Base-by-base conservation (phyloP, 257 asterid species). In the Jacaranda copaia region DNA sequence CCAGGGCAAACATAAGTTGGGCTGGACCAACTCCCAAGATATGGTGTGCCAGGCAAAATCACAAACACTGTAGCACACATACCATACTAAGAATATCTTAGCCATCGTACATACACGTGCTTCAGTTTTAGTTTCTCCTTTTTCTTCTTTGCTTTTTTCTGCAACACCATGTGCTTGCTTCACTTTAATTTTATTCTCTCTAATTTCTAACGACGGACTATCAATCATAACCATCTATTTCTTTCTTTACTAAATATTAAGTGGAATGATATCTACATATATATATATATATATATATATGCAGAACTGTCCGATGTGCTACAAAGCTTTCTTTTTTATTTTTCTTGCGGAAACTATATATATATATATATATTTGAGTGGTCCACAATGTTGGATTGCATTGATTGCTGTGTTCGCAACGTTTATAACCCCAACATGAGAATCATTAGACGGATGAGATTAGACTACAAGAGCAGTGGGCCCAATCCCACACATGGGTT, bases 401-500 rank as follows among this genome's bases (percentile, higher is more conserved):
- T 67, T 51, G 63, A 51, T 75, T 79, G 82, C 76, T 64, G 84
- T 68, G 74, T 66, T 53, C 20, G 63, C 66, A 72, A 40, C 49
- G 67, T 56, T 75, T 70, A 77, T 12, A 53, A 35, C n/a, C 25
- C 20, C 63, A 74, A 53, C 74, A 48, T 53, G 25, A 73, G 71
- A 51, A 74, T 84, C 80, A 57, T 65, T 18, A 80, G 66, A 32
- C 36, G 77, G 70, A 73, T 74, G 81, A 76, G 83, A 83, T 79
- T 81, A 77, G 65, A 73, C 18, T 60, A 65, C 16, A 79, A 77
- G 67, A 70, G 77, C 53, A 63, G 92, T 87, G 81, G 90, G 92
- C 43, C 88, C 91, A 61, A 82, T 73, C 81, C 25, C 79, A 82
- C 90, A 84, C 93, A 82, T 88, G 93, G 88, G 81, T 81, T 46